A percentile compares a stretch with the other conserved stretches of the same genome.
phyloP scores from a whole-genome alignment of 78 protist genomes.

The Dictyostelium brefeldianum region DNA sequence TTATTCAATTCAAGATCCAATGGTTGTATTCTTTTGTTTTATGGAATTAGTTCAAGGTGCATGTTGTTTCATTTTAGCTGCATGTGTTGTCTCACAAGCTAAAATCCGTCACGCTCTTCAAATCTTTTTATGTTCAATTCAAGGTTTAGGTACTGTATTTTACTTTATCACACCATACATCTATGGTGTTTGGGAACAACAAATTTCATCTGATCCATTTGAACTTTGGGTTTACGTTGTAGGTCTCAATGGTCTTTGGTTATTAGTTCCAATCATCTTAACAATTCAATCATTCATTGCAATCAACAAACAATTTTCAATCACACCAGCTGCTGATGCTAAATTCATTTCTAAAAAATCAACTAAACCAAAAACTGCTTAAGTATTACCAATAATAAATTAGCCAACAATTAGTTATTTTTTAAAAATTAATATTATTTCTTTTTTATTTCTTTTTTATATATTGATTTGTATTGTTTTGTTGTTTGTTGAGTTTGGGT shows the following conservation, averaged over 20 bases:
- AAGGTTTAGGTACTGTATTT: slow-evolving; percentile 77
- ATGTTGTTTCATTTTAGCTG: slow-evolving; percentile 51
- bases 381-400: not conserved
- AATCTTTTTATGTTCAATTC: slow-evolving; percentile 67
- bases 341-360: slow-evolving; percentile 2
- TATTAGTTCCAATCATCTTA: slow-evolving; percentile 66
- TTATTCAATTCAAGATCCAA: slow-evolving; percentile 69
- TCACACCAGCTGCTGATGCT: not conserved
- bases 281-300: slow-evolving; percentile 69
- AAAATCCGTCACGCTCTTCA: slow-evolving; percentile 74
- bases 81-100: slow-evolving; percentile 25
- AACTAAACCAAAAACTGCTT: slow-evolving; percentile 19
- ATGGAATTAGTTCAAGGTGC: slow-evolving; percentile 73
- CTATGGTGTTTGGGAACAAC: slow-evolving; percentile 65
- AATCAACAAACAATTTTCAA: slow-evolving; percentile 28
- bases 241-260: slow-evolving; percentile 81
- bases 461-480: not conserved
- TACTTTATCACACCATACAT: slow-evolving; percentile 84
- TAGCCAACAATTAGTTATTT: not conserved
- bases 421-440: not conserved
- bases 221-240: slow-evolving; percentile 83
- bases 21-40: slow-evolving; percentile 79
- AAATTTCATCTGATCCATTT: slow-evolving; percentile 76
- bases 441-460: not conserved
- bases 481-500: no score